phyloP scores from a whole-genome alignment of 2,329 filamentous ascomycete species.

The Aspergillus sp. region DNA sequence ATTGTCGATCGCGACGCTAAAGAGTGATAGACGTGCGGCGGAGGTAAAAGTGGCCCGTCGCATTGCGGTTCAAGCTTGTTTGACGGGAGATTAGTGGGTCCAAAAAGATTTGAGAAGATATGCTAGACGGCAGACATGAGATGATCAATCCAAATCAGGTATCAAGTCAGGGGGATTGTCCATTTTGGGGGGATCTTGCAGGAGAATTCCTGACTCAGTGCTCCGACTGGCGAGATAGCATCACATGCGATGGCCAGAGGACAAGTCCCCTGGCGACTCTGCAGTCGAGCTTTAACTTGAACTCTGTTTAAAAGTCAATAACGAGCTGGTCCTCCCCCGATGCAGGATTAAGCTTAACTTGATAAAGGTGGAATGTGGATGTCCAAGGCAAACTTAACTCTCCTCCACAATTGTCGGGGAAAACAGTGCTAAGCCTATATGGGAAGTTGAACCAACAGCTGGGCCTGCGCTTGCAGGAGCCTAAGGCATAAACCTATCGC shows the following conservation, averaged over 20 bases:
- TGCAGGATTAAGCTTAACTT: not conserved
- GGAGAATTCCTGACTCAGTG: conserved; percentile 2
- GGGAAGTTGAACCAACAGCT: not conserved
- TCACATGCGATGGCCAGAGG: not conserved
- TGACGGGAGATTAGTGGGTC: not conserved
- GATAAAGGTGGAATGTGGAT: not conserved
- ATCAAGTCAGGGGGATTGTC: conserved; percentile 1
- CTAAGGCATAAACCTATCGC: too few species aligned
- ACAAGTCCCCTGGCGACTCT: not conserved
- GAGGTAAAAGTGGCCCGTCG: not conserved
- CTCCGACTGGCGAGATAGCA: not conserved
- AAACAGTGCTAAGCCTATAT: not conserved
- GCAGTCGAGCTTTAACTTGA: not conserved
- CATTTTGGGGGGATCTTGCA: not conserved
- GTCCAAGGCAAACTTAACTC: not conserved
- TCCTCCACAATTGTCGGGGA: not conserved
- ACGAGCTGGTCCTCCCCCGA: not conserved
- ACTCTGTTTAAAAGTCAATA: not conserved
- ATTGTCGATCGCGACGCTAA: conserved; percentile 10
- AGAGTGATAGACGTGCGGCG: not conserved
- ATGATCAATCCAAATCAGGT: conserved; percentile 2
- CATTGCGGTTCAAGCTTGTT: not conserved
- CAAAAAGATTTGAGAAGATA: not conserved
- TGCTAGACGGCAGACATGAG: not conserved
- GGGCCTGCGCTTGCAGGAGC: too few species aligned